Evolutionary conservation across 208 protist genomes (phyloP), one percentile per base, ranked within the genome.

Genomic region (Acanthamoeba culbertsoni): DNA sequence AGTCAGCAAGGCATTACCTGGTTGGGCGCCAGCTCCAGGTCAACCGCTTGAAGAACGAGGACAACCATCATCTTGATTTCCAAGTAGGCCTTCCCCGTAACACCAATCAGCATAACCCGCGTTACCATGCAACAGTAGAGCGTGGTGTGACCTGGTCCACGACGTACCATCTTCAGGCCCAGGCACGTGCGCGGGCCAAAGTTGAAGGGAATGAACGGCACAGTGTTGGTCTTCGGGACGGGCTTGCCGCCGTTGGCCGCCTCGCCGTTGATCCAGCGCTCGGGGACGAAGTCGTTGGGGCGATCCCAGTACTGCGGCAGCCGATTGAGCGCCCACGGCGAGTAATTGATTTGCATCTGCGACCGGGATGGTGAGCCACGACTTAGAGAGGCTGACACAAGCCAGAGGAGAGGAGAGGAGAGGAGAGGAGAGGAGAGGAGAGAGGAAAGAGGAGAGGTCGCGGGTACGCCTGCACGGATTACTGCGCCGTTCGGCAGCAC

Each of bases 181-280:
- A 88, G 37, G 43, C 77, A 88, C 14, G 77, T 88, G 77, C 77
- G 77, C 12, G 77, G 77, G 37, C 77, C 77, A 88, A 35, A 88
- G 37, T 88, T 88, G 77, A 88, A 88, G 12, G 77, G 77, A 26
- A 88, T 88, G 77, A 59, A 88, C 20, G 77, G 77, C 28, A 33
- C 20, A 16, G 43, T 59, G 28, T 88, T 88, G 77, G 37, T 88
- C 46, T 88, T 57, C 31, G 43, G 28, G 14, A 57, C 77, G 16
- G 28, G 77, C 16, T 48, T 14, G 20, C 14, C 16, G 63, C 77
- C 37, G 23, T n/a, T n/a, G 37, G 16, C 53, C 23, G 16, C 53
- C 53, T 16, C 53, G 26, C 57, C 77, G 16, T 57, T 35, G 16
- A 88, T 12, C 77, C 77, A 88, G 16, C 77, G 35, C 77, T 88